Conservation (phyloP, 176 grass and related monocot genomes). For the Carex cristatella region DNA sequence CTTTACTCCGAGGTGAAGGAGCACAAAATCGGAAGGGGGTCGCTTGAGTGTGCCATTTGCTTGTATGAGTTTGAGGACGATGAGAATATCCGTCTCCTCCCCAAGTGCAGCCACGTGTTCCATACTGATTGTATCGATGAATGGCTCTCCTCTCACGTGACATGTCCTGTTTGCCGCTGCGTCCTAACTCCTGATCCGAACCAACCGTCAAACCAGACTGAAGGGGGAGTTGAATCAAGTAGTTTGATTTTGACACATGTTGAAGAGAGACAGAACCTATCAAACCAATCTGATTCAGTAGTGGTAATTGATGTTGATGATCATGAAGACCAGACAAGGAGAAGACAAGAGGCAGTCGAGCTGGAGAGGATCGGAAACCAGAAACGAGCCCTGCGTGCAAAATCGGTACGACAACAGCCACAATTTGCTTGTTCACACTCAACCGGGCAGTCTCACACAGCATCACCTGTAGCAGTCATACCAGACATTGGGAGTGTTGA, state of each 20-base stretch:
- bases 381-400: slow-evolving; percentile 50
- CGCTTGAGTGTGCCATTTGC: slow-evolving; percentile 70
- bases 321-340: neutral
- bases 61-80: slow-evolving; percentile 71
- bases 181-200: slow-evolving; percentile 32
- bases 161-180: slow-evolving; percentile 74
- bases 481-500: slow-evolving; percentile 35
- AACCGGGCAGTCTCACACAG: slow-evolving; percentile 57
- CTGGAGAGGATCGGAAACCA: slow-evolving; percentile 72
- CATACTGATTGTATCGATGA: slow-evolving; percentile 77
- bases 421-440: slow-evolving; percentile 60
- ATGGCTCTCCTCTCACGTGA: slow-evolving; percentile 68
- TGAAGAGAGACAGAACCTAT: neutral
- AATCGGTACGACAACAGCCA: slow-evolving; percentile 31
- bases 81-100: slow-evolving; percentile 56
- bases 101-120: slow-evolving; percentile 68
- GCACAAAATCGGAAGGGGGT: slow-evolving; percentile 32
- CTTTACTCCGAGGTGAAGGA: slow-evolving; percentile 52
- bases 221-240: neutral
- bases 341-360: slow-evolving; percentile 38
- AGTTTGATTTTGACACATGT: neutral
- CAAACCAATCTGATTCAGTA: neutral
- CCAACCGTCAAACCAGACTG: neutral
- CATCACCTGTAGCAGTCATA: neutral
- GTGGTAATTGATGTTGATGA: slow-evolving; percentile 33